These are phyloP conservation scores for Xylaria longipes DNA, from an alignment of 495 filamentous ascomycete genomes.

Conservation along the genomic window DNA sequence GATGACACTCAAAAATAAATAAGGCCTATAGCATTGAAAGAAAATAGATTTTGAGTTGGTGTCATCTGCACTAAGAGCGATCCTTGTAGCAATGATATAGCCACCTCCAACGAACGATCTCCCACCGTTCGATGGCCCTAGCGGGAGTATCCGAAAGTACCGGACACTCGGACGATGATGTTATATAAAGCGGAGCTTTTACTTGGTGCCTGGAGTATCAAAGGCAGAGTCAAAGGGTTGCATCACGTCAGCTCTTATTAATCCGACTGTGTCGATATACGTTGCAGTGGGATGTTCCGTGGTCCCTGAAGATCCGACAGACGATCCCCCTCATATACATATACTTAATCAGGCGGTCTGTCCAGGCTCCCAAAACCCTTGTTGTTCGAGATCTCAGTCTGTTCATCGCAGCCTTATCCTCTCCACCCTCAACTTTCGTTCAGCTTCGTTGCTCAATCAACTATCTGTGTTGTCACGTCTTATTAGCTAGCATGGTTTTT, in stretches of 20 bases:
- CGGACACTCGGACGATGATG: conserved; percentile 12
- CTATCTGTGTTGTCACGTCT: neutral
- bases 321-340: neutral
- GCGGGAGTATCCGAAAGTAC: neutral
- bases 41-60: neutral
- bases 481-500: neutral
- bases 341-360: neutral
- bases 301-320: neutral
- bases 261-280: neutral
- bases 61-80: neutral
- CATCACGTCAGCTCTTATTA: conserved; percentile 9
- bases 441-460: neutral
- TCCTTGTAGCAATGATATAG: neutral
- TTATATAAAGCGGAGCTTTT: conserved; percentile 15
- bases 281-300: neutral
- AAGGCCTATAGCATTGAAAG: neutral
- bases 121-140: neutral
- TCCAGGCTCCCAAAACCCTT: neutral
- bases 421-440: neutral
- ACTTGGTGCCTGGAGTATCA: neutral
- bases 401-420: neutral
- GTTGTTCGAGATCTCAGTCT: neutral
- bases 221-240: neutral
- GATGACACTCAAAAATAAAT: neutral
- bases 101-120: neutral